phyloP scores from a whole-genome alignment of 208 protist genomes.

The Trypanosoma vivax region DNA sequence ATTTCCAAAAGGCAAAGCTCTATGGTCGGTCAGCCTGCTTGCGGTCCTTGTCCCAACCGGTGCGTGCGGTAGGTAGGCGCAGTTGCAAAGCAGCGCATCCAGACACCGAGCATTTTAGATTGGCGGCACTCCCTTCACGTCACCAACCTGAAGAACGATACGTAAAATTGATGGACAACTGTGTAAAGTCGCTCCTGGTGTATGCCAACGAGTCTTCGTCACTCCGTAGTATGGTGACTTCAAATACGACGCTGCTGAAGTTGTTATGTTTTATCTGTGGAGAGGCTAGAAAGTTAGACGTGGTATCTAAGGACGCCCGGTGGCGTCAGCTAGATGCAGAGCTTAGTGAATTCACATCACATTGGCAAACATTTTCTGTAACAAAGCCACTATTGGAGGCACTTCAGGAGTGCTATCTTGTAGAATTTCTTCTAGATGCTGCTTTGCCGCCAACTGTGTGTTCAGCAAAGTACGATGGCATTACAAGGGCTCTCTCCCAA shows the following conservation, averaged over 20 bases:
- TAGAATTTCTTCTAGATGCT: constrained; percentile 84
- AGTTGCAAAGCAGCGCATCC: background rate
- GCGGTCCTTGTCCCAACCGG: background rate
- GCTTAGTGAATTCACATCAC: constrained; percentile 32
- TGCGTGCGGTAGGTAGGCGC: background rate
- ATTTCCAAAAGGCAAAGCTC: constrained; percentile 6
- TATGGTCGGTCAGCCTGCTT: background rate
- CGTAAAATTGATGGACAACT: constrained; percentile 50
- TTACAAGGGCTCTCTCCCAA: constrained; percentile 38
- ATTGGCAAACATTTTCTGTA: constrained; percentile 7
- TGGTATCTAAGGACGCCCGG: constrained; percentile 10
- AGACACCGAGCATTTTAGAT: constrained; percentile 4
- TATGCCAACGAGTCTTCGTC: constrained; percentile 69
- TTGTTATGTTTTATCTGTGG: constrained; percentile 64
- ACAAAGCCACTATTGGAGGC: constrained; percentile 9
- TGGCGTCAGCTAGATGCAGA: constrained; percentile 47
- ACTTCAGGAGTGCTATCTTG: constrained; percentile 62
- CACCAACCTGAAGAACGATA: constrained; percentile 30
- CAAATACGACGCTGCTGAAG: constrained; percentile 36
- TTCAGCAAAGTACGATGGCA: constrained; percentile 77
- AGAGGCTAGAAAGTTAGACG: constrained; percentile 47
- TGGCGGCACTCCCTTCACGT: constrained; percentile 25
- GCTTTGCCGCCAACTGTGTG: constrained; percentile 83
- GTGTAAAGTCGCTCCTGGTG: constrained; percentile 65
- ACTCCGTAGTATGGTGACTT: constrained; percentile 46